phyloP scores from a whole-genome alignment of 345 rosid genomes.

The Raphanus raphanistrum region DNA sequence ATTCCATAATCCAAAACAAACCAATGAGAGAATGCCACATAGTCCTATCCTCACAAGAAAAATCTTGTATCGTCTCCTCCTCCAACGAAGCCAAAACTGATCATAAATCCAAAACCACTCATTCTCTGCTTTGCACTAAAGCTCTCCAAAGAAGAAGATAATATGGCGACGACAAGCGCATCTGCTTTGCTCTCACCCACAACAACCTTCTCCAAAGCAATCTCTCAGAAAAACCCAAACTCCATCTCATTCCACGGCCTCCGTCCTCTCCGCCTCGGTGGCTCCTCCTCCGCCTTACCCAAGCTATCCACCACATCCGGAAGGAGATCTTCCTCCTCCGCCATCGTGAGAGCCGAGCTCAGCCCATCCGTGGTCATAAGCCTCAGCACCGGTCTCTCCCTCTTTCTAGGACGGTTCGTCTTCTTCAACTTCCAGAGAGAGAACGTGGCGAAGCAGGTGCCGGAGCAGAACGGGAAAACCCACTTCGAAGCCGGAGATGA shows the following conservation, averaged over 20 bases:
- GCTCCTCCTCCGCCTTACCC: conserved; percentile 21
- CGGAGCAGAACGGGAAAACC: conserved; percentile 89
- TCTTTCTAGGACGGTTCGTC: conserved; percentile 90
- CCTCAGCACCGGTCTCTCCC: conserved; percentile 96
- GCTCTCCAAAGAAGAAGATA: neutral
- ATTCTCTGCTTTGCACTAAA: neutral
- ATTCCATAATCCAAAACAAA: conserved; percentile 38
- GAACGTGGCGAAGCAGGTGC: conserved; percentile 93
- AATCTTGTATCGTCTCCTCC: conserved; percentile 14
- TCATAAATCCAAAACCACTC: conserved; percentile 29
- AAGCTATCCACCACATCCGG: conserved; percentile 20
- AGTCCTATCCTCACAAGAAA: conserved; percentile 40
- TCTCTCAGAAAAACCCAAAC: conserved; percentile 15
- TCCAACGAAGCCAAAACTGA: neutral
- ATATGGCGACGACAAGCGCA: conserved; percentile 38
- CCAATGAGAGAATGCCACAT: conserved; percentile 37
- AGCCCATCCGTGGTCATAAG: conserved; percentile 74
- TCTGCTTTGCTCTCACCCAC: conserved; percentile 34
- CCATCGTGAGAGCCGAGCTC: conserved; percentile 61
- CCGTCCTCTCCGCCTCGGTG: conserved; percentile 35
- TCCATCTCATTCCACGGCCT: conserved; percentile 48
- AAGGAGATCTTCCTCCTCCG: conserved; percentile 38
- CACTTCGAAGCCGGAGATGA: conserved; percentile 95
- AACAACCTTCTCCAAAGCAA: conserved; percentile 13
- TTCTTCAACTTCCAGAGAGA: conserved; percentile 99